A percentile compares a stretch with the other conserved stretches of the same genome.
Conservation (phyloP, 148 eudicot genomes). For the Chenopodium quinoa region DNA sequence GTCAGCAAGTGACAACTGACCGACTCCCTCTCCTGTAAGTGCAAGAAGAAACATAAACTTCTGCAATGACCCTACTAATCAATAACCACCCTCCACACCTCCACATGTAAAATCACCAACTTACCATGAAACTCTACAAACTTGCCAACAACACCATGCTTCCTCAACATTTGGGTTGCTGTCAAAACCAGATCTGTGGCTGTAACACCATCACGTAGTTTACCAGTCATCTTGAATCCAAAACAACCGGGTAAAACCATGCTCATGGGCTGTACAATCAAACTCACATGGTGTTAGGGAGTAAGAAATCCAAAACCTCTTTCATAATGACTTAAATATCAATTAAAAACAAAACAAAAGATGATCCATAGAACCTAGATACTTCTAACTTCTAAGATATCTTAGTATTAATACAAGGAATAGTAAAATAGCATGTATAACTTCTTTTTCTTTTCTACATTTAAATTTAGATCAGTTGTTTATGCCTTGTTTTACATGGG, state of each 20-base stretch:
- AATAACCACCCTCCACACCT: background rate
- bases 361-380: background rate
- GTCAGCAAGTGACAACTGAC: slow-evolving; percentile 76
- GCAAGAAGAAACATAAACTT: background rate
- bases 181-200: slow-evolving; percentile 98
- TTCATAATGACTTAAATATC: background rate
- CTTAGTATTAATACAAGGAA: too few relatives aligned
- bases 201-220: slow-evolving; percentile 82
- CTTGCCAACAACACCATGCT: slow-evolving; percentile 99
- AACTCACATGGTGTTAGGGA: slow-evolving; percentile 15
- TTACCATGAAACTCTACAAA: slow-evolving; percentile 95
- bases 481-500: too few relatives aligned
- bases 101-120: slow-evolving; percentile 9
- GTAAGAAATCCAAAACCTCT: background rate
- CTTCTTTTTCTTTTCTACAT: too few relatives aligned
- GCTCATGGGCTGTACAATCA: slow-evolving; percentile 87
- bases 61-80: background rate
- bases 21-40: slow-evolving; percentile 70
- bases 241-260: slow-evolving; percentile 99
- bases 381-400: too few relatives aligned
- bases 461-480: too few relatives aligned
- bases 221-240: slow-evolving; percentile 85
- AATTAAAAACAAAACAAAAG: too few relatives aligned
- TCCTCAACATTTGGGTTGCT: slow-evolving; percentile 94
- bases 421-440: too few relatives aligned